phyloP scores from a whole-genome alignment of 2,329 filamentous ascomycete genomes.

The Aspergillus amoenus region DNA sequence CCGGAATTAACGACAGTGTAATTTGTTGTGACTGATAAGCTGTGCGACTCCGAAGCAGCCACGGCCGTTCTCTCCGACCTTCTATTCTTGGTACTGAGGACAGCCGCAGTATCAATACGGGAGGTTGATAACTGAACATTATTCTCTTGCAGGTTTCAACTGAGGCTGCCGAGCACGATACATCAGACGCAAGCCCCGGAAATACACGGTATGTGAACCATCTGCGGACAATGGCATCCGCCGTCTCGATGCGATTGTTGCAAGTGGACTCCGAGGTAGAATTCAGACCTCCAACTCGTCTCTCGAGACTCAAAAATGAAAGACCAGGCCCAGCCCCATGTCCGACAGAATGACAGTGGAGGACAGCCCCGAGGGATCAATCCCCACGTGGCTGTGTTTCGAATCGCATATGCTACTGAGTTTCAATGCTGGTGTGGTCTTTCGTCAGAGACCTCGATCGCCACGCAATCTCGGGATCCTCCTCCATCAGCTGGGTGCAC shows the following conservation, averaged over 20 bases:
- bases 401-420: neutral
- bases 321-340: neutral
- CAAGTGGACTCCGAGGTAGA: constrained; percentile 1
- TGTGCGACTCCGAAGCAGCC: neutral
- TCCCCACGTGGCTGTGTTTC: constrained; percentile 10
- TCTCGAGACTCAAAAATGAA: neutral
- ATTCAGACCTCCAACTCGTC: neutral
- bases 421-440: neutral
- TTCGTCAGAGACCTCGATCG: neutral
- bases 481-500: neutral
- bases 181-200: neutral
- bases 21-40: neutral
- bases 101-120: neutral
- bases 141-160: neutral
- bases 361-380: neutral
- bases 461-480: neutral
- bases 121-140: neutral
- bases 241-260: neutral
- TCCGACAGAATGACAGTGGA: neutral
- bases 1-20: neutral
- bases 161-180: neutral
- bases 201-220: neutral
- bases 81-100: constrained; percentile 1
- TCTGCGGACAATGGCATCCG: neutral
- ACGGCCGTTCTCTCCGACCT: neutral